Percentiles rank a stretch among this genome's conserved stretches.
Evolutionary conservation across 2,329 filamentous ascomycete species (phyloP).

Genomic region (Calonectria pseudoreteaudii): DNA sequence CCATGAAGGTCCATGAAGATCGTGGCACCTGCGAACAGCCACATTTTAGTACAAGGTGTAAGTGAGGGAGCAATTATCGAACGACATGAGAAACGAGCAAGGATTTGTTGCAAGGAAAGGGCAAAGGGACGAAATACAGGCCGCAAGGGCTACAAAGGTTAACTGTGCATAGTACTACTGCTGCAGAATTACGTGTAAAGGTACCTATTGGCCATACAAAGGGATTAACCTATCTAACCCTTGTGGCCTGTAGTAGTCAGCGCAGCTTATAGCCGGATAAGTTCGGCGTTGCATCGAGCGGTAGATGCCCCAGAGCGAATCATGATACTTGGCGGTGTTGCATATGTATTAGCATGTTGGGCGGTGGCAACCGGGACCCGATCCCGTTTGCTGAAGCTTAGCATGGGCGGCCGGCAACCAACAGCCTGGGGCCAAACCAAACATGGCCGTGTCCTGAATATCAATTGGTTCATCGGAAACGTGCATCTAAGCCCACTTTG

Average conservation of each 20-base stretch:
- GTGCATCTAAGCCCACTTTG: slow-evolving; percentile 32
- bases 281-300: background rate
- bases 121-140: background rate
- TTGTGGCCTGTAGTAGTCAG: too few relatives aligned
- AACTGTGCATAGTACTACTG: too few relatives aligned
- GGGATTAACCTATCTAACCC: too few relatives aligned
- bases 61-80: background rate
- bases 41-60: background rate
- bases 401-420: slow-evolving; percentile 30
- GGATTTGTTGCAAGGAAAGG: background rate
- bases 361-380: slow-evolving; percentile 6
- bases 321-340: background rate
- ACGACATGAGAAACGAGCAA: background rate
- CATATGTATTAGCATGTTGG: background rate
- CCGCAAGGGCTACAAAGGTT: too few relatives aligned
- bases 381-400: slow-evolving; percentile 14
- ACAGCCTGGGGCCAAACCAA: slow-evolving; percentile 33
- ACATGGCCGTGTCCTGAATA: slow-evolving; percentile 32
- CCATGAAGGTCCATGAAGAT: too few relatives aligned
- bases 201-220: too few relatives aligned
- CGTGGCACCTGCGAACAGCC: background rate
- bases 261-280: background rate
- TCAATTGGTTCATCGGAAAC: slow-evolving; percentile 31
- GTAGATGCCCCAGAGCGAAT: background rate
- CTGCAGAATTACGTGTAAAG: too few relatives aligned